Percentiles rank a stretch among this genome's conserved stretches.
These are phyloP conservation scores for Parietaria judaica DNA, from an alignment of 306 rosid genomes.

Conservation along the genomic window DNA sequence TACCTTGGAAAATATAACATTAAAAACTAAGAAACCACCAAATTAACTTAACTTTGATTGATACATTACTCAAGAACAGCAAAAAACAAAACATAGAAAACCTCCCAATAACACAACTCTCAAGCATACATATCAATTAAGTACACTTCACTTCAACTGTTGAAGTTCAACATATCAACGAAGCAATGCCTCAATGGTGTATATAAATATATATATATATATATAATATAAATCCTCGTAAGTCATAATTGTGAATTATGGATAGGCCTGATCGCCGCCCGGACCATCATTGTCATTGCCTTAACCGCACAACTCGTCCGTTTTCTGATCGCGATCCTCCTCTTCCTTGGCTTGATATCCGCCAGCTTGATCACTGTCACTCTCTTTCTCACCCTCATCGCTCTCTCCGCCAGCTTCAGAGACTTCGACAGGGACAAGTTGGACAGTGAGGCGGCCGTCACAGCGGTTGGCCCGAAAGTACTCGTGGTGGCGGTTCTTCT, in stretches of 20 bases:
- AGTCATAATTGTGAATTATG: not conserved
- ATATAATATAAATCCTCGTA: not conserved
- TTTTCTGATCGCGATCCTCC: not conserved
- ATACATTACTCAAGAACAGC: too few species aligned
- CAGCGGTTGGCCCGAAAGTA: constrained; percentile 54
- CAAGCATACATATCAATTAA: too few species aligned
- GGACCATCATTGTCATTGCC: constrained; percentile 1
- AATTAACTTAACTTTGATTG: too few species aligned
- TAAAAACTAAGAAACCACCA: too few species aligned
- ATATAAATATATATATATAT: too few species aligned
- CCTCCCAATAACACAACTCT: too few species aligned
- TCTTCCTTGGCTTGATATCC: not conserved
- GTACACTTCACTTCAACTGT: too few species aligned
- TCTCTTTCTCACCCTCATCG: not conserved
- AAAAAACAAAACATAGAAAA: too few species aligned
- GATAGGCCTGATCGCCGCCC: constrained; percentile 33
- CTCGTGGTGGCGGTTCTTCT: constrained; percentile 51
- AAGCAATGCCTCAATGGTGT: too few species aligned
- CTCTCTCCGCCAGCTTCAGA: not conserved
- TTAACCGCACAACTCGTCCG: not conserved
- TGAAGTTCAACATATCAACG: too few species aligned
- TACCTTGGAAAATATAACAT: too few species aligned
- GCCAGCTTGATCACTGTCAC: not conserved
- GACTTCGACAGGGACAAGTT: constrained; percentile 41
- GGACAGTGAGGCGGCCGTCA: constrained; percentile 62